Evolutionary conservation across 2,329 filamentous ascomycete species (phyloP).

Genomic region (Phialophora verrucosa): DNA sequence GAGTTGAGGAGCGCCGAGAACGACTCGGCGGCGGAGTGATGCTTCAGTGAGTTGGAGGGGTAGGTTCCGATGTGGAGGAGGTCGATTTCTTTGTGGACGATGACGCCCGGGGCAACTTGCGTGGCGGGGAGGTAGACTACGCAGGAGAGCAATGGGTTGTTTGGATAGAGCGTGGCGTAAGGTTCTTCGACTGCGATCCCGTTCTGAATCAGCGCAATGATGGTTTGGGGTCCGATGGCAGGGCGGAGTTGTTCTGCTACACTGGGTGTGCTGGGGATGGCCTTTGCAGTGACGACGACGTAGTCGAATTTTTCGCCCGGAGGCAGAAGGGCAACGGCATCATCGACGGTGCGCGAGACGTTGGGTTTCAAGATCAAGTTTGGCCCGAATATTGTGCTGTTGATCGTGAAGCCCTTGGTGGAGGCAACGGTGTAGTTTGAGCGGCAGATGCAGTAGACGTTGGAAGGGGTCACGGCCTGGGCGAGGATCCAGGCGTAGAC

Average conservation of each 20-base stretch:
- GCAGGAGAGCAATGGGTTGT: slow-evolving; percentile 60
- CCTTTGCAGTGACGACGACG: slow-evolving; percentile 56
- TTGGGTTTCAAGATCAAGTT: slow-evolving; percentile 39
- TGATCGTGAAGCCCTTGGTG: slow-evolving; percentile 41
- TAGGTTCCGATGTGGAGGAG: slow-evolving; percentile 58
- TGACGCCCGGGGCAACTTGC: slow-evolving; percentile 56
- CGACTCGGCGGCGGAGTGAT: slow-evolving; percentile 43
- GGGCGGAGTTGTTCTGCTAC: slow-evolving; percentile 47
- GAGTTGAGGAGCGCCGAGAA: slow-evolving; percentile 52
- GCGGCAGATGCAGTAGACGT: slow-evolving; percentile 44
- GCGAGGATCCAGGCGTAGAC: slow-evolving; percentile 43
- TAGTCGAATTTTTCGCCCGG: slow-evolving; percentile 49
- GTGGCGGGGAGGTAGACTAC: slow-evolving; percentile 62
- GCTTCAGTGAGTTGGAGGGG: slow-evolving; percentile 45
- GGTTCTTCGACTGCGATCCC: slow-evolving; percentile 66
- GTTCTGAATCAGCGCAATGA: slow-evolving; percentile 66
- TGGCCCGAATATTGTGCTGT: slow-evolving; percentile 39
- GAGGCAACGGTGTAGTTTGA: slow-evolving; percentile 43
- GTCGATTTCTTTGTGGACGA: slow-evolving; percentile 56
- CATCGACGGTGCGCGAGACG: slow-evolving; percentile 35
- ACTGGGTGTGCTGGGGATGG: slow-evolving; percentile 48
- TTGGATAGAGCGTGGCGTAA: slow-evolving; percentile 57
- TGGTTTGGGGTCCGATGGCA: slow-evolving; percentile 51
- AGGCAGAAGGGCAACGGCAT: slow-evolving; percentile 32
- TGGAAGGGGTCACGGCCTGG: slow-evolving; percentile 36